Evolutionary conservation across 2,329 filamentous ascomycete genomes (phyloP).

Genomic region (Exserohilum turcica): DNA sequence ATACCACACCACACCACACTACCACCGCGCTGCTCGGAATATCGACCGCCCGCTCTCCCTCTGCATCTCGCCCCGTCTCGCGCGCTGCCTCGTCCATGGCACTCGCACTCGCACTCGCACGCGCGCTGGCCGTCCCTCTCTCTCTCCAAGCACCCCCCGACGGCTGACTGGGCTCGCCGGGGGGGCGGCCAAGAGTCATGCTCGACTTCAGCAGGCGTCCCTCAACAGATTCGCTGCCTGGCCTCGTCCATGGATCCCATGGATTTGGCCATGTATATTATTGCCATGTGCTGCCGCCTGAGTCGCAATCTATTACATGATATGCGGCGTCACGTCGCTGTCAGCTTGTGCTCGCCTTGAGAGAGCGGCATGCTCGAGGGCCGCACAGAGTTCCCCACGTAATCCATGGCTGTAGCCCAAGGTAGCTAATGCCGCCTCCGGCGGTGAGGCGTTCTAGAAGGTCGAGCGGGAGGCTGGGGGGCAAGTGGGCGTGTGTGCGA

Average conservation of each 20-base stretch:
- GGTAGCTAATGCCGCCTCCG: constrained; percentile 9
- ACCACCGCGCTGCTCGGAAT: constrained; percentile 18
- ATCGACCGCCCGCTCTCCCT: constrained; percentile 17
- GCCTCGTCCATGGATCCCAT: not conserved
- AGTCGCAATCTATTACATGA: constrained; percentile 13
- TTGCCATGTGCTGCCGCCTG: not conserved
- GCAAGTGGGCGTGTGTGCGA: constrained; percentile 4
- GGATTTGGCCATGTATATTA: not conserved
- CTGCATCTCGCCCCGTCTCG: not conserved
- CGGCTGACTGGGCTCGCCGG: constrained; percentile 4
- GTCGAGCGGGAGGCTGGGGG: constrained; percentile 7
- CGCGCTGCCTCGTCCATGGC: constrained; percentile 8
- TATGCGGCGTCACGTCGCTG: constrained; percentile 3
- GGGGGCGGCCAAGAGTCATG: constrained; percentile 9
- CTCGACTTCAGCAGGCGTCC: not conserved
- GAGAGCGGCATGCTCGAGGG: not conserved
- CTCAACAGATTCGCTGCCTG: constrained; percentile 8
- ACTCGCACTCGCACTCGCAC: too few species aligned
- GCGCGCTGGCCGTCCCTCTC: not conserved
- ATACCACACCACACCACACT: constrained; percentile 19
- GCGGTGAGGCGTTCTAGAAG: constrained; percentile 18
- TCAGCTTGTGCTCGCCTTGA: not conserved
- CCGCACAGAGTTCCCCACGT: constrained; percentile 1
- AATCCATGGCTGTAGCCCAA: constrained; percentile 9
- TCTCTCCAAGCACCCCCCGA: constrained; percentile 4